These are phyloP conservation scores for Flaveria floridana DNA, from an alignment of 140 eudicot species.

Conservation along the genomic window DNA sequence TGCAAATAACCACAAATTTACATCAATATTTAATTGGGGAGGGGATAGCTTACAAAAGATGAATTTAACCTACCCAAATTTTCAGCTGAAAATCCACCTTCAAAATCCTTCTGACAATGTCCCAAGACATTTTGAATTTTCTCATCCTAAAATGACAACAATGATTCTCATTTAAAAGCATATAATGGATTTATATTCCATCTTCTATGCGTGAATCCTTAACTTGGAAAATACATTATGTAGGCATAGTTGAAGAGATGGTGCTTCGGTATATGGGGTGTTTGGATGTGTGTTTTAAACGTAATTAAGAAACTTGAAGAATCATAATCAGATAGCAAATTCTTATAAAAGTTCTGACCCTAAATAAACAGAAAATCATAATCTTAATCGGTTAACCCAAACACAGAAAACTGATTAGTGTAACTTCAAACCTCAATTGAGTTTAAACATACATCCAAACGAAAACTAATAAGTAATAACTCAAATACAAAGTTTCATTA, in stretches of 20 bases:
- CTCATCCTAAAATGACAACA: slow-evolving; percentile 60
- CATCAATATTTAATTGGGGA: slow-evolving; percentile 21
- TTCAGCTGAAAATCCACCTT: slow-evolving; percentile 84
- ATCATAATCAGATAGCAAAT: neutral
- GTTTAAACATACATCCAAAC: neutral
- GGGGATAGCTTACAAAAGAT: neutral
- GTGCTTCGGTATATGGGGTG: neutral
- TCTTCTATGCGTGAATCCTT: neutral
- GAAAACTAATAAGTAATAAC: slow-evolving; percentile 1
- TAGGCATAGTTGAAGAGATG: neutral
- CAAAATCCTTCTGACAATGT: slow-evolving; percentile 86
- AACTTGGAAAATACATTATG: neutral
- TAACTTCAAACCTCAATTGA: neutral
- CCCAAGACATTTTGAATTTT: slow-evolving; percentile 81
- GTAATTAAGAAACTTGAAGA: neutral
- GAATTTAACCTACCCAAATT: slow-evolving; percentile 67
- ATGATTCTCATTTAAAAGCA: neutral
- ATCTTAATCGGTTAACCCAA: slow-evolving; percentile 1
- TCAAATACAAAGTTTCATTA: slow-evolving; percentile 11
- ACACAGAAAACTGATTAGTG: neutral
- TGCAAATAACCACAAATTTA: slow-evolving; percentile 34
- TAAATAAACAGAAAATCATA: neutral
- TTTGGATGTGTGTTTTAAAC: neutral
- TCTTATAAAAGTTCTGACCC: neutral
- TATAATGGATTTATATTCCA: neutral